These are phyloP conservation scores for Trichoderma asperelloides DNA, from an alignment of 495 filamentous ascomycete genomes.

Conservation along the genomic window DNA sequence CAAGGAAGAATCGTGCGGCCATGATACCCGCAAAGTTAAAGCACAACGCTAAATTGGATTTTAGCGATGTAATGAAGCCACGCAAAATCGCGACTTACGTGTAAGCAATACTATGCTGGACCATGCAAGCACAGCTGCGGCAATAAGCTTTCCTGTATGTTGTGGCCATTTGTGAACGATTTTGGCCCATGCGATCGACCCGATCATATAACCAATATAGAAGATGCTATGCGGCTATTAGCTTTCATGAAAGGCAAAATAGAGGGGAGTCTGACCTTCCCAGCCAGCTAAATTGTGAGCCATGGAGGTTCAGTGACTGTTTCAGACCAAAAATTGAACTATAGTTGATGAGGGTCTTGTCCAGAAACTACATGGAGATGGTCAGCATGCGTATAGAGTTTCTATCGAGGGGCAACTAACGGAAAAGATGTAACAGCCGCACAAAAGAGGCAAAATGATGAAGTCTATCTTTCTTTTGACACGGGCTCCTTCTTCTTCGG, in stretches of 20 bases:
- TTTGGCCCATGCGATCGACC: neutral
- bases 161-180: neutral
- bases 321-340: neutral
- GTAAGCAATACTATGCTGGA: neutral
- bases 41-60: neutral
- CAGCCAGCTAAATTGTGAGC: neutral
- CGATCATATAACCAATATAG: neutral
- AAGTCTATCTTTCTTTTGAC: neutral
- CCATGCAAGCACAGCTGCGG: neutral
- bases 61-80: neutral
- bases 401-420: neutral
- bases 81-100: neutral
- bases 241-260: neutral
- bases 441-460: neutral
- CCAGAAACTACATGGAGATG: neutral
- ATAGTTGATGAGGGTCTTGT: neutral
- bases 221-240: neutral
- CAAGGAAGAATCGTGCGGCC: neutral
- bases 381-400: neutral
- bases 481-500: neutral
- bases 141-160: neutral
- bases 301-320: neutral
- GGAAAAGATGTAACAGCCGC: neutral
- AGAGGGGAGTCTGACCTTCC: neutral
- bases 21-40: neutral